These are phyloP conservation scores for Chloropicon primus DNA, from an alignment of 139 green algal genomes.

Conservation along the genomic window DNA sequence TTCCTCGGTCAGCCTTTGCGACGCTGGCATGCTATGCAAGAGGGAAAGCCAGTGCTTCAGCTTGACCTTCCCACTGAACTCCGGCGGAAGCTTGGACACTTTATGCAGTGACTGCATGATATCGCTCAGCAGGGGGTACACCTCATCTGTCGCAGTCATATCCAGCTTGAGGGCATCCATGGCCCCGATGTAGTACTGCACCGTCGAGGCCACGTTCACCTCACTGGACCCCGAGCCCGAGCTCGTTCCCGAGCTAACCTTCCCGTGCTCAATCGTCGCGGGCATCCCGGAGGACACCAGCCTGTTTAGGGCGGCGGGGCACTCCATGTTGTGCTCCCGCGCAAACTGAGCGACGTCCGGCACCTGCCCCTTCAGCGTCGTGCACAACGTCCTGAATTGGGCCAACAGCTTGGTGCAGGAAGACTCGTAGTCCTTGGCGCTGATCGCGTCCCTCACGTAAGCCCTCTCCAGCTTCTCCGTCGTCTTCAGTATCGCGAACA, in stretches of 20 bases:
- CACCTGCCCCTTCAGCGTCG: constrained; percentile 59
- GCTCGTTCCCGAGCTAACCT: neutral
- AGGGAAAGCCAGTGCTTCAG: constrained; percentile 32
- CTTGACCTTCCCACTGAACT: constrained; percentile 62
- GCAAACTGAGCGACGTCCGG: constrained; percentile 81
- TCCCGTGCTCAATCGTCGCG: constrained; percentile 67
- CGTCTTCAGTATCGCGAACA: constrained; percentile 86
- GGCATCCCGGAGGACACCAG: constrained; percentile 67
- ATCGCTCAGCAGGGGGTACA: constrained; percentile 73
- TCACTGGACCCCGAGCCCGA: constrained; percentile 4
- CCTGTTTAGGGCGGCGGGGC: constrained; percentile 65
- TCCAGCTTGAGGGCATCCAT: constrained; percentile 87
- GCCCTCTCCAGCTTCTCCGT: constrained; percentile 77
- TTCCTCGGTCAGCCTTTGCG: constrained; percentile 59
- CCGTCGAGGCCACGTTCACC: constrained; percentile 55
- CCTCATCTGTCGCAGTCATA: constrained; percentile 84
- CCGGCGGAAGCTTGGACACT: constrained; percentile 47
- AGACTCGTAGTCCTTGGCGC: constrained; percentile 63
- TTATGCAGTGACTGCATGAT: constrained; percentile 57
- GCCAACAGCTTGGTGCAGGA: constrained; percentile 72
- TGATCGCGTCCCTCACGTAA: constrained; percentile 36
- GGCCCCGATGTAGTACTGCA: constrained; percentile 87
- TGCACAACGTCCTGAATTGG: constrained; percentile 77
- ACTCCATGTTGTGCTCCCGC: constrained; percentile 85
- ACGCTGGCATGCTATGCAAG: constrained; percentile 66